Evolutionary conservation across 2,329 filamentous ascomycete genomes (phyloP).

Genomic region (Parascedosporium putredinis): DNA sequence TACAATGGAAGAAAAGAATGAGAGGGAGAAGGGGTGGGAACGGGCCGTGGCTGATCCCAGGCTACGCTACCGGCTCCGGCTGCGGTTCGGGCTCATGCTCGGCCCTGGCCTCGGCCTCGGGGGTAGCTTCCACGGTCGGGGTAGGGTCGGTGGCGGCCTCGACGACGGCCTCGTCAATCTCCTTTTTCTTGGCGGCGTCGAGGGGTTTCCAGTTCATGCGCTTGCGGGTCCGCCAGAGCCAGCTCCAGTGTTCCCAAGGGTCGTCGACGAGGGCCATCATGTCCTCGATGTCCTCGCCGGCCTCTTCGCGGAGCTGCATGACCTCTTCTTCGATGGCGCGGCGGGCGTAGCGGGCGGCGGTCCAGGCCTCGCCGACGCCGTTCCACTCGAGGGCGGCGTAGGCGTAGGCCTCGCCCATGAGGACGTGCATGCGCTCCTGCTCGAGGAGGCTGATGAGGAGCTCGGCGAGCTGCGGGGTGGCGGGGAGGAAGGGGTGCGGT

Average conservation of each 20-base stretch:
- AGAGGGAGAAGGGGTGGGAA: no score
- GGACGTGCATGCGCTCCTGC: constrained; percentile 27
- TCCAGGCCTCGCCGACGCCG: constrained; percentile 27
- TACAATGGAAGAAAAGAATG: no score
- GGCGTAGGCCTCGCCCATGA: constrained; percentile 24
- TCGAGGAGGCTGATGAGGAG: constrained; percentile 27
- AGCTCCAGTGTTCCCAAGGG: constrained; percentile 2
- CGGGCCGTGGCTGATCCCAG: no score
- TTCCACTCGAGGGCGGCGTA: constrained; percentile 28
- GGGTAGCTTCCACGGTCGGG: no score
- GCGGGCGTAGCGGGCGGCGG: constrained; percentile 25
- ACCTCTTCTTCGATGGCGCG: constrained; percentile 27
- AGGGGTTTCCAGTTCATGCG: constrained; percentile 1
- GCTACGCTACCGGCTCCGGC: no score
- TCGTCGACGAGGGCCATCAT: constrained; percentile 2
- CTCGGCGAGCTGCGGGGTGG: constrained; percentile 27
- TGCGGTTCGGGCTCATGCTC: no score
- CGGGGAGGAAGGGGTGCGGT: background rate
- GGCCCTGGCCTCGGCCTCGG: background rate
- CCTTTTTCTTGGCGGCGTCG: background rate
- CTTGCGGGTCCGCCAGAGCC: constrained; percentile 1
- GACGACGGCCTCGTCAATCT: background rate
- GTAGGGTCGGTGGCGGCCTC: background rate
- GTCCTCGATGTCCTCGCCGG: constrained; percentile 5
- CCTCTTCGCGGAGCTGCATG: constrained; percentile 2